Percentiles rank a stretch among this genome's conserved stretches.
These are phyloP conservation scores for Globisporangium middletonii DNA, from an alignment of 352 stramenopile species.

Conservation along the genomic window DNA sequence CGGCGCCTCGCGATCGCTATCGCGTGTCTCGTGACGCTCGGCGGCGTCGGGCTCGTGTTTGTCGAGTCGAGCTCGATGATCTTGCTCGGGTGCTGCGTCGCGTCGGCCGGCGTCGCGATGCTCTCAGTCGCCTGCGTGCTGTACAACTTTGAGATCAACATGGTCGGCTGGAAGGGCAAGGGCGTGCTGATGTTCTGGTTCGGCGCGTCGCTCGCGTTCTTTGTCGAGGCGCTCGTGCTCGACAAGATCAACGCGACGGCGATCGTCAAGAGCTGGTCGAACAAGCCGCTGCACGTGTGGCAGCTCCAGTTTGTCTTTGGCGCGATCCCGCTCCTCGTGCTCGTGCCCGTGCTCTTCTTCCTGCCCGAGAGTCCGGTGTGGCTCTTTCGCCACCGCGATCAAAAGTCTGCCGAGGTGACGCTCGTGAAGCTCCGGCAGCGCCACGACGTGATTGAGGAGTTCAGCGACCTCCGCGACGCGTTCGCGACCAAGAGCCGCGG, in stretches of 20 bases:
- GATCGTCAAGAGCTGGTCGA: conserved; percentile 55
- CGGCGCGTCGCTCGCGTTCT: conserved; percentile 57
- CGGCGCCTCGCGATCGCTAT: conserved; percentile 58
- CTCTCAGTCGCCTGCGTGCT: conserved; percentile 65
- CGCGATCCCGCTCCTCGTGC: conserved; percentile 53
- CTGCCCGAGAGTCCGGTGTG: conserved; percentile 77
- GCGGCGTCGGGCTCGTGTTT: conserved; percentile 60
- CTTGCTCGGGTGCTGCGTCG: conserved; percentile 60
- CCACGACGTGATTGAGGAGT: conserved; percentile 77
- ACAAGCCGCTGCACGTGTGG: conserved; percentile 70
- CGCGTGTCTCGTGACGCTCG: conserved; percentile 54
- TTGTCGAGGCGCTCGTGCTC: conserved; percentile 69
- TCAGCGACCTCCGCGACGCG: conserved; percentile 54
- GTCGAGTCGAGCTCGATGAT: conserved; percentile 62
- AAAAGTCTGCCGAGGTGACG: conserved; percentile 57
- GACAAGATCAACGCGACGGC: conserved; percentile 67
- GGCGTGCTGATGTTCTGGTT: conserved; percentile 83
- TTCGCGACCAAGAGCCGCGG: conserved; percentile 59
- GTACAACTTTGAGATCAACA: conserved; percentile 89
- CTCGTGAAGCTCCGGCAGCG: conserved; percentile 70
- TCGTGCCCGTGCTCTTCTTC: conserved; percentile 53
- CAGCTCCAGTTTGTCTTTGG: conserved; percentile 79
- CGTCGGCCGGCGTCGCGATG: conserved; percentile 69
- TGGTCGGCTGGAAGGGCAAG: conserved; percentile 83
- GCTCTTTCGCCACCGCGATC: conserved; percentile 63